Percentiles rank a stretch among this genome's conserved stretches.
phyloP scores from a whole-genome alignment of 2,329 filamentous ascomycete genomes.

The Alternaria solani region DNA sequence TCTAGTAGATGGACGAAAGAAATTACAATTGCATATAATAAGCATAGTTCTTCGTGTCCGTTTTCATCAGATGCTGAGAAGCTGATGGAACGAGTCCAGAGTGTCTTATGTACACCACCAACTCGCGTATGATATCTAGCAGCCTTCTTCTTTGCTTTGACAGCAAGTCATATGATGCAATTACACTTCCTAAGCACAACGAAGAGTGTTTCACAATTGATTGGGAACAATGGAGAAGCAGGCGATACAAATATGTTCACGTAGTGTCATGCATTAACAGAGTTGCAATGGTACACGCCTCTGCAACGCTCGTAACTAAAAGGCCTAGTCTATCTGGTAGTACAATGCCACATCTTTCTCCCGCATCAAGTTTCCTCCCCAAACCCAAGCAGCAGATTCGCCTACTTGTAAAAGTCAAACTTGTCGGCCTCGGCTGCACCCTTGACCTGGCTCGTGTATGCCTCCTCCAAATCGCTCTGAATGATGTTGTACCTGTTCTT shows the following conservation, averaged over 20 bases:
- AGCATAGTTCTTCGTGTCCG: background rate
- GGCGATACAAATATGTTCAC: background rate
- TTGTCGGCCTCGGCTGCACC: conserved; percentile 73
- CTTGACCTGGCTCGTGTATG: conserved; percentile 97
- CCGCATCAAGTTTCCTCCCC: background rate
- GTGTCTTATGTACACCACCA: background rate
- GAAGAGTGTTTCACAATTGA: background rate
- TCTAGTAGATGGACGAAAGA: conserved; percentile 17
- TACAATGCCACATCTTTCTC: conserved; percentile 26
- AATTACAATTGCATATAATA: conserved; percentile 14
- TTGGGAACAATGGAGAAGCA: background rate
- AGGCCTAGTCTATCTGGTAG: conserved; percentile 27
- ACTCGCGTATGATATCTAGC: background rate
- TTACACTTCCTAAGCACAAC: background rate
- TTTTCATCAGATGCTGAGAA: background rate
- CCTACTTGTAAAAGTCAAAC: conserved; percentile 72
- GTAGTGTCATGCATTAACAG: conserved; percentile 2
- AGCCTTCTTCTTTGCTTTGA: background rate
- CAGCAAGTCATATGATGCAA: background rate
- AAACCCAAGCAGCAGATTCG: conserved; percentile 2
- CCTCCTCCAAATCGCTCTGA: conserved; percentile 94
- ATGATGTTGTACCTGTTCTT: conserved; percentile 99
- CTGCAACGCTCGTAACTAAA: background rate
- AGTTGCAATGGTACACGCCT: background rate
- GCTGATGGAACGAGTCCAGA: background rate